These are phyloP conservation scores for Protomyces inouyei DNA, from an alignment of 1,139 yeast genomes.

Conservation along the genomic window DNA sequence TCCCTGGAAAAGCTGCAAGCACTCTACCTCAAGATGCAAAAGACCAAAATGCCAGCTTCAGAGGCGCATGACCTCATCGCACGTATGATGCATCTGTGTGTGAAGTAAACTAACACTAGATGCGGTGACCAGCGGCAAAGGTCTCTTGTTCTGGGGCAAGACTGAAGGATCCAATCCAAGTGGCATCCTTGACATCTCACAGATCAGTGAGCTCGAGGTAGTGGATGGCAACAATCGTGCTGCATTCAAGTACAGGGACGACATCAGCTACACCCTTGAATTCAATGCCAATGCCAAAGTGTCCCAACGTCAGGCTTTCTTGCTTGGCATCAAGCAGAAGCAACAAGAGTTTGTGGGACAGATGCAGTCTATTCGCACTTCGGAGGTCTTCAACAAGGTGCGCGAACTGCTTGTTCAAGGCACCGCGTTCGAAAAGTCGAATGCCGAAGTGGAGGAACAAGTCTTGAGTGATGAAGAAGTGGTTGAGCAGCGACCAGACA, in stretches of 20 bases:
- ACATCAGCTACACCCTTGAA: background rate
- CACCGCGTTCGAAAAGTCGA: slow-evolving; percentile 7
- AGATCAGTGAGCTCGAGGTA: slow-evolving; percentile 2
- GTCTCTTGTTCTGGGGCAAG: slow-evolving; percentile 12
- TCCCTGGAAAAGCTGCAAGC: slow-evolving; percentile 4
- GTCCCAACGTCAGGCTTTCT: slow-evolving; percentile 2
- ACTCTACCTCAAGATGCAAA: slow-evolving; percentile 13
- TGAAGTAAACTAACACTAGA: background rate
- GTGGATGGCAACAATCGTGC: background rate
- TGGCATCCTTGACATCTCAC: slow-evolving; percentile 10
- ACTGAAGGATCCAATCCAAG: slow-evolving; percentile 2
- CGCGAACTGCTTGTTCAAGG: slow-evolving; percentile 9
- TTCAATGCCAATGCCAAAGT: background rate
- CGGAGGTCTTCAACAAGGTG: background rate
- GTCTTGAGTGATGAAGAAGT: slow-evolving; percentile 16
- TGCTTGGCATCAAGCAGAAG: slow-evolving; percentile 5
- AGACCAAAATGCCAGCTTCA: slow-evolving; percentile 5
- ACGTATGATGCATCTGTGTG: background rate
- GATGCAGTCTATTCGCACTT: background rate
- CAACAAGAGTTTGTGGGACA: background rate
- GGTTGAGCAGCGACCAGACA: background rate
- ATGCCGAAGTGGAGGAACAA: slow-evolving; percentile 1
- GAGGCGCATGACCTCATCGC: slow-evolving; percentile 12
- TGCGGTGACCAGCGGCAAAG: slow-evolving; percentile 14
- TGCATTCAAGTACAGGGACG: slow-evolving; percentile 4